Evolutionary conservation across 1,139 yeast genomes (phyloP).

Genomic region (Oligophagozyma castellii): DNA sequence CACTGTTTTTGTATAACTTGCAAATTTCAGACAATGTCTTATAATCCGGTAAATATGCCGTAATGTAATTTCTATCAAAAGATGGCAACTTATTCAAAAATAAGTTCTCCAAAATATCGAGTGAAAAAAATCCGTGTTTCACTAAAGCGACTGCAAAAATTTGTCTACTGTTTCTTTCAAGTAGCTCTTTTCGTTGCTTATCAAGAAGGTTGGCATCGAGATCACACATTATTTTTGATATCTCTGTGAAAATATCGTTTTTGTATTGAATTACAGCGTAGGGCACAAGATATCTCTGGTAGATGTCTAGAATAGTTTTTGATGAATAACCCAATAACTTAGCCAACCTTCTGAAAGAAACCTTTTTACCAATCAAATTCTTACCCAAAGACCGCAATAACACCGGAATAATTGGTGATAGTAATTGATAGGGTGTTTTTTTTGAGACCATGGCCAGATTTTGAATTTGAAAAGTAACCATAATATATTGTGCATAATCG

Average conservation of each 20-base stretch:
- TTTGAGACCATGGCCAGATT: slow-evolving; percentile 29
- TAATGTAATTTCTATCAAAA: slow-evolving; percentile 16
- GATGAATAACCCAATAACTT: slow-evolving; percentile 51
- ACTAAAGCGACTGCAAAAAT: slow-evolving; percentile 24
- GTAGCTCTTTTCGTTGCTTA: slow-evolving; percentile 11
- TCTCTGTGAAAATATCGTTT: slow-evolving; percentile 46
- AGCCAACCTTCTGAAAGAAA: slow-evolving; percentile 46
- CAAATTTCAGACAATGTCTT: slow-evolving; percentile 22
- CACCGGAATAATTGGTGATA: slow-evolving; percentile 68
- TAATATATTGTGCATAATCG: slow-evolving; percentile 18
- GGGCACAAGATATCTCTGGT: slow-evolving; percentile 68
- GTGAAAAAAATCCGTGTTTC: slow-evolving; percentile 20
- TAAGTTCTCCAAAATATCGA: slow-evolving; percentile 20
- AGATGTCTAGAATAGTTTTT: slow-evolving; percentile 50
- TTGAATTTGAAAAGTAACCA: slow-evolving; percentile 22
- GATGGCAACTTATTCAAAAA: slow-evolving; percentile 20
- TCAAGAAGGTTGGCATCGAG: slow-evolving; percentile 10
- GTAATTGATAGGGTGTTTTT: slow-evolving; percentile 51
- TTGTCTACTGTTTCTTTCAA: slow-evolving; percentile 21
- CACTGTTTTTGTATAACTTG: slow-evolving; percentile 18
- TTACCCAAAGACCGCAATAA: slow-evolving; percentile 56
- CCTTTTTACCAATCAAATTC: slow-evolving; percentile 33
- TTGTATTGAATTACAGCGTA: slow-evolving; percentile 53
- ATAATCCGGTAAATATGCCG: slow-evolving; percentile 22
- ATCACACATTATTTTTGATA: slow-evolving; percentile 30